Base-by-base conservation (phyloP, 2,329 filamentous ascomycete genomes). In the Talaromyces piceae region DNA sequence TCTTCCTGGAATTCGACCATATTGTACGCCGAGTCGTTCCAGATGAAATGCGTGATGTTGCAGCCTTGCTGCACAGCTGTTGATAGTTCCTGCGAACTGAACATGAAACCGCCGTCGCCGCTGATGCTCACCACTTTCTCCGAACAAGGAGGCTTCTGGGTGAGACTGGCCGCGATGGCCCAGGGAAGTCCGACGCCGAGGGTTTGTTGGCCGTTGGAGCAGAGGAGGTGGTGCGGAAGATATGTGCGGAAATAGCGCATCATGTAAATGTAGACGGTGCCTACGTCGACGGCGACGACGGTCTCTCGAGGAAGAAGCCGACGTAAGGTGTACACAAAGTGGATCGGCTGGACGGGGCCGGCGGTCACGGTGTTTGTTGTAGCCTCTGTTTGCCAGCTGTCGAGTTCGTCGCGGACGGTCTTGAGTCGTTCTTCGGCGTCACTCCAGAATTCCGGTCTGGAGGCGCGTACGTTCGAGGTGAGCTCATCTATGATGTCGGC, bases 1-100 rank as follows among this genome's bases (percentile, higher is more conserved):
- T 53, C 51, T 41, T 53, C 51, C 47, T 53, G 51, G 13, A 53
- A 53, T 12, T 53, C 51, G 7, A 53, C 51, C 51, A 53, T 53
- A 26, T 53, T 53, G 20, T 53, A 53, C 3, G 28, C 46, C 2
- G 51, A 53, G 33, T 53, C 51, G 5, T 53, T 53, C 51, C 51
- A 53, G 31, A 53, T 53, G 20, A 53, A 53, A 30, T 53, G 51
- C 6, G 51, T 53, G n/a, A 53, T 53, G 13, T 53, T 53, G 25
- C 51, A 53, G 26, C 49, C 49, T 12, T 53, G 51, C 12, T 49
- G 26, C 25, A 53, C 51, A 1, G 51, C 51, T 1, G 51, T 53
- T 5, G 41, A 41, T 9, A 53, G 39, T 39, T 53, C 51, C 26
- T 53, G 51, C 1, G 51, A 49, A 30, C 46, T 49, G 12, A 53